Percentiles rank a stretch among this genome's conserved stretches.
phyloP scores from a whole-genome alignment of 176 grass and related monocot species.

The Oryza brachyantha region DNA sequence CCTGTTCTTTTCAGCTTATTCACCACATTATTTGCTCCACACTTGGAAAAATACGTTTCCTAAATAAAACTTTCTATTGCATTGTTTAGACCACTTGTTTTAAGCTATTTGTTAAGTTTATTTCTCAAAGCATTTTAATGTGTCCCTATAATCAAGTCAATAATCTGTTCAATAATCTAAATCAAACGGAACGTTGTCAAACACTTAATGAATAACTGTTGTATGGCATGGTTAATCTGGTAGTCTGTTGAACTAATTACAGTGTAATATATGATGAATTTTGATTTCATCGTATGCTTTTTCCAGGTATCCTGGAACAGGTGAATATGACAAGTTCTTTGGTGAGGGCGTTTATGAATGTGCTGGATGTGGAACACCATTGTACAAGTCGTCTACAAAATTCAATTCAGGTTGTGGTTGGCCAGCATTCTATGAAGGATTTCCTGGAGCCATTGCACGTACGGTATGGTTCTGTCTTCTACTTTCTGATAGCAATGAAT shows the following conservation, averaged over 20 bases:
- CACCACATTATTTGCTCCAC: too few species aligned
- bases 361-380: constrained; percentile 77
- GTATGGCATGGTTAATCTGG: constrained; percentile 10
- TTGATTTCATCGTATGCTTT: constrained; percentile 1
- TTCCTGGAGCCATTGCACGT: constrained; percentile 75
- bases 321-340: constrained; percentile 76
- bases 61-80: too few species aligned
- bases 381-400: constrained; percentile 90
- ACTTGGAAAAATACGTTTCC: too few species aligned
- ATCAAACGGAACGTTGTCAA: not conserved
- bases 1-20: too few species aligned
- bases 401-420: constrained; percentile 95
- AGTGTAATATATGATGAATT: not conserved
- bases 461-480: constrained; percentile 33
- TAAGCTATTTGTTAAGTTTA: too few species aligned
- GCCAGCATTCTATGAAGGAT: constrained; percentile 89
- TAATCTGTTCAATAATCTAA: too few species aligned
- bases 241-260: constrained; percentile 16
- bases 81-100: too few species aligned
- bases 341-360: constrained; percentile 68
- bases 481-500: not conserved
- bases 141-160: too few species aligned
- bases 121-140: too few species aligned
- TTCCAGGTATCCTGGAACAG: constrained; percentile 80
- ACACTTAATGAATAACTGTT: not conserved